Base-by-base conservation (phyloP, 1,139 yeast genomes). In the Hyphopichia wangnamkhiaoensis region DNA sequence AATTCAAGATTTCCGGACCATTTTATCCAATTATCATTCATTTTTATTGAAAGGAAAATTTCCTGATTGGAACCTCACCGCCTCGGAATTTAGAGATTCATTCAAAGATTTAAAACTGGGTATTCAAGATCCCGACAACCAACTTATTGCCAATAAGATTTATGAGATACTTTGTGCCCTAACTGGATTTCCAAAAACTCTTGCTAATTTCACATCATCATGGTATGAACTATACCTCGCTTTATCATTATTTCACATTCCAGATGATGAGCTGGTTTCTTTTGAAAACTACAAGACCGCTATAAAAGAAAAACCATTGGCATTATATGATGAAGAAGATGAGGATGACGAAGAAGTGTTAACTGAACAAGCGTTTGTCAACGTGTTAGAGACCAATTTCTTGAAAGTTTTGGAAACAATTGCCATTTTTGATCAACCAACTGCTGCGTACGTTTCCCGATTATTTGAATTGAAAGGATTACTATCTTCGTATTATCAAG, bases 191-290 rank as follows among this genome's bases (percentile, higher is more conserved):
- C 72, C 76, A 10, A 68, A 70, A 32, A 64, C 80, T 0, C 80
- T 82, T 19, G 55, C 77, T 2, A 63, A 62, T 13, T 66, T 61
- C 40, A 71, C 84, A 26, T 63, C 66, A 5, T 63, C 76, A 1
- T 88, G 96, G 96, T 85, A 81, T 56, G 95, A 87, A 53, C 71
- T 82, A 15, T 71, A 80, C 34, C 69, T 79, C 34, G 84, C 87
- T 1, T 71, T 84, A 31, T 65, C 81, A 20, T 66, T 81, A 38
- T 89, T 71, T 56, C 82, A 80, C 53, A 79, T 87, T 31, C 59
- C 76, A 39, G 75, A 71, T 39, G 71, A 67, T 42, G 61, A 52
- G 6, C 42, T 48, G 2, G 54, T 71, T 3, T 71, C 61, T 42
- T 31, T 50, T 3, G 71, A 68, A 29, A 71, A 63, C 46, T 70